phyloP scores from a whole-genome alignment of 371 early-diverging fungal species.

The Fennellomyces sp. region DNA sequence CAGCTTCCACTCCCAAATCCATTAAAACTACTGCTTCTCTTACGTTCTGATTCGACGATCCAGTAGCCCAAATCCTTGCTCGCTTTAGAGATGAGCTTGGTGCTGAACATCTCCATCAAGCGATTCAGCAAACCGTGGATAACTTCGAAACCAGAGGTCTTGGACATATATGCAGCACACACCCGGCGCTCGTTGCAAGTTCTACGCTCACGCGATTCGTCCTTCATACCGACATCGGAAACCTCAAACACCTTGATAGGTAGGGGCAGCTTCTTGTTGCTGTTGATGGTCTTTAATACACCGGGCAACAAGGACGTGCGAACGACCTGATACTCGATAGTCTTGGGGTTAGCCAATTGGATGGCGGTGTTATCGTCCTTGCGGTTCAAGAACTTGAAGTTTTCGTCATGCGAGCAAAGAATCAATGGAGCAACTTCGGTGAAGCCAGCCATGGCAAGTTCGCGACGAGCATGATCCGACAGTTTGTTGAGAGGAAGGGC shows the following conservation, averaged over 20 bases:
- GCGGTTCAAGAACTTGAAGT: constrained; percentile 87
- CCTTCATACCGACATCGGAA: constrained; percentile 94
- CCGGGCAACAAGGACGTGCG: constrained; percentile 96
- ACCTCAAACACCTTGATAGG: constrained; percentile 99
- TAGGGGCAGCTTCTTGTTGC: constrained; percentile 91
- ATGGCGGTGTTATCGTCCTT: constrained; percentile 85
- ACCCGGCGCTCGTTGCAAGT: constrained; percentile 93
- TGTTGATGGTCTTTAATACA: constrained; percentile 92
- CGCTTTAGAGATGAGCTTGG: constrained; percentile 47
- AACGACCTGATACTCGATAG: constrained; percentile 94
- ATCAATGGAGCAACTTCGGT: constrained; percentile 97
- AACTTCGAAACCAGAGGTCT: constrained; percentile 92
- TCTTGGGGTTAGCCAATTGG: constrained; percentile 95
- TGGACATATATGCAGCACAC: constrained; percentile 87
- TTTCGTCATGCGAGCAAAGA: constrained; percentile 97
- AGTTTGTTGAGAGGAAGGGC: constrained; percentile 96
- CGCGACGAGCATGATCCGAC: constrained; percentile 87
- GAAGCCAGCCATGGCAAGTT: constrained; percentile 94
- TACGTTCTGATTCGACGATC: constrained; percentile 79
- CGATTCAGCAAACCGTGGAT: constrained; percentile 94
- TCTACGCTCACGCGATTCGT: constrained; percentile 76
- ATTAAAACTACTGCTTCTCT: constrained; percentile 4
- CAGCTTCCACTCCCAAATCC: not conserved
- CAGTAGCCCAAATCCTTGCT: constrained; percentile 70
- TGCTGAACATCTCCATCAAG: constrained; percentile 83